Evolutionary conservation across 495 filamentous ascomycete genomes (phyloP).

Genomic region (Tuber aestivum): DNA sequence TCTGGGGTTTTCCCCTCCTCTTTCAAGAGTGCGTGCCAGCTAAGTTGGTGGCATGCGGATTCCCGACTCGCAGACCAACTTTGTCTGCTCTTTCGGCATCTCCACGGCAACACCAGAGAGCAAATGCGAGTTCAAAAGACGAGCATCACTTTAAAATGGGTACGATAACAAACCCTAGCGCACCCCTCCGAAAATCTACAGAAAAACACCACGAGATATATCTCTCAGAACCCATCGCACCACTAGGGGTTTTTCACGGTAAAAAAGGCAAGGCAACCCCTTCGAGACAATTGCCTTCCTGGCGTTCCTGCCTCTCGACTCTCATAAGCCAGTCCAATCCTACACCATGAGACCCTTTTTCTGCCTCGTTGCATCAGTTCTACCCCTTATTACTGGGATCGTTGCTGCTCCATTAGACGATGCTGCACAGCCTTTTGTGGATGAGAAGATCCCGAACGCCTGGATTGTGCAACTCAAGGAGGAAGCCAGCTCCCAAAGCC

Average conservation of each 20-base stretch:
- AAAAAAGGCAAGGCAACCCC: background rate
- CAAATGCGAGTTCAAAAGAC: background rate
- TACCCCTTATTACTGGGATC: background rate
- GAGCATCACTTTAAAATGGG: background rate
- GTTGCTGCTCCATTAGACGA: background rate
- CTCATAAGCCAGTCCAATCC: background rate
- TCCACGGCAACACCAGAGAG: background rate
- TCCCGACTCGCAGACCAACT: background rate
- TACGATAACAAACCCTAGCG: background rate
- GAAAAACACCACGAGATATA: background rate
- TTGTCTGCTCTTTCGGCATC: background rate
- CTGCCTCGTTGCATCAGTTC: background rate
- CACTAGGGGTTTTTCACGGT: background rate
- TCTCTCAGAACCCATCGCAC: background rate
- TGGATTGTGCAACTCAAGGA: conserved; percentile 26
- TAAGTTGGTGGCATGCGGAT: background rate
- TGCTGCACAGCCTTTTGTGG: background rate
- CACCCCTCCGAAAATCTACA: background rate
- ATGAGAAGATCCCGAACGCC: conserved; percentile 8
- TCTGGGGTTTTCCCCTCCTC: background rate
- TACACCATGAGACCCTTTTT: background rate
- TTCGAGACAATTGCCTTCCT: background rate
- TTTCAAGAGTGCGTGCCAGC: background rate
- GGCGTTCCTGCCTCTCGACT: background rate
- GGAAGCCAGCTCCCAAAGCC: background rate